phyloP scores from a whole-genome alignment of 2,329 filamentous ascomycete genomes.

The Penicillium olsonii region DNA sequence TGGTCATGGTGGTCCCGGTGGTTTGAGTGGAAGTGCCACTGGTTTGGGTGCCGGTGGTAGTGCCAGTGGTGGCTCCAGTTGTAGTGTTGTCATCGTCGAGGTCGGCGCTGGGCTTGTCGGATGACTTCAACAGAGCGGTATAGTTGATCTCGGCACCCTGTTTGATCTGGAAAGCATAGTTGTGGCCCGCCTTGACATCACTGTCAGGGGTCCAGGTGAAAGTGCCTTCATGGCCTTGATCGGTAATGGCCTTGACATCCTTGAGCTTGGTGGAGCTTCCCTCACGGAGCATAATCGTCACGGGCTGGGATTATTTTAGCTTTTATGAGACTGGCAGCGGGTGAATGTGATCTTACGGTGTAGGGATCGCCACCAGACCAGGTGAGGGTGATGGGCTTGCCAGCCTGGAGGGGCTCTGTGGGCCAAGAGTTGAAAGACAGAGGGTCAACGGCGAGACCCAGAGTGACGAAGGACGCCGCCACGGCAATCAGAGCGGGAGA shows the following conservation, averaged over 20 bases:
- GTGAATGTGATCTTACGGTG: conserved; percentile 22
- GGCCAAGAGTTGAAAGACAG: conserved; percentile 57
- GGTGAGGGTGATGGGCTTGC: conserved; percentile 50
- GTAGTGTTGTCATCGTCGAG: conserved; percentile 5
- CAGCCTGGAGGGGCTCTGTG: conserved; percentile 46
- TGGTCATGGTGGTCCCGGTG: conserved; percentile 41
- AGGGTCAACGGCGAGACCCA: conserved; percentile 49
- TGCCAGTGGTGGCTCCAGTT: conserved; percentile 10
- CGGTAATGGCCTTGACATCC: conserved; percentile 52
- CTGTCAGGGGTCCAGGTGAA: conserved; percentile 55
- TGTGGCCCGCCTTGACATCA: conserved; percentile 44
- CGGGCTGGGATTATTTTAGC: conserved; percentile 39
- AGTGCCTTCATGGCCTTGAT: conserved; percentile 46
- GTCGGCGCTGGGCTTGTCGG: conserved; percentile 27
- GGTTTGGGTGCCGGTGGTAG: conserved; percentile 15
- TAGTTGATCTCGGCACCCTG: conserved; percentile 58
- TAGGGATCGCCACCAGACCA: conserved; percentile 48
- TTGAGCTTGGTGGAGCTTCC: conserved; percentile 53
- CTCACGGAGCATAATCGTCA: conserved; percentile 59
- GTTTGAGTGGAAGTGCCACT: conserved; percentile 10
- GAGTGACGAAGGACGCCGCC: conserved; percentile 43
- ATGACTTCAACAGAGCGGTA: conserved; percentile 53
- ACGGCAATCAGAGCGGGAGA: conserved; percentile 50
- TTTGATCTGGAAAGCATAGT: conserved; percentile 62
- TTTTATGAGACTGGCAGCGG: background rate